These are phyloP conservation scores for Yamadazyma pseudoaaseri DNA, from an alignment of 1,139 yeast genomes.

Conservation along the genomic window DNA sequence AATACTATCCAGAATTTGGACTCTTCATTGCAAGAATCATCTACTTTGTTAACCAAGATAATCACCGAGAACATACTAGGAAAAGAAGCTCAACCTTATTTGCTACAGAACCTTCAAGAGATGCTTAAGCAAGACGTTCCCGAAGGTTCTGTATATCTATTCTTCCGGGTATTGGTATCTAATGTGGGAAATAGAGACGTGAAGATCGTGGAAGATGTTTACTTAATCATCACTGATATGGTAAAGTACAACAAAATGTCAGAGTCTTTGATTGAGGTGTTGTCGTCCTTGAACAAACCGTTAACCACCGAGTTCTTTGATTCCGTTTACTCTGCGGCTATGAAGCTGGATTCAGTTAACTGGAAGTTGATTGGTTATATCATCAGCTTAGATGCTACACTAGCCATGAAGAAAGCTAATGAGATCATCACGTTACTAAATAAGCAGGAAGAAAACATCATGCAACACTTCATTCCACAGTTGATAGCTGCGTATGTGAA, in stretches of 20 bases:
- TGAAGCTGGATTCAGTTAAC: constrained; percentile 21
- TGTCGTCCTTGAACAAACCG: constrained; percentile 44
- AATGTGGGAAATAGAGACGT: constrained; percentile 26
- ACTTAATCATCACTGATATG: constrained; percentile 28
- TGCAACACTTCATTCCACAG: constrained; percentile 29
- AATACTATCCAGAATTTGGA: constrained; percentile 13
- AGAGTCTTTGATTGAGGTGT: constrained; percentile 35
- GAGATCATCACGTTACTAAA: constrained; percentile 21
- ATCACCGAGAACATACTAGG: constrained; percentile 19
- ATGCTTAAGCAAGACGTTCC: constrained; percentile 15
- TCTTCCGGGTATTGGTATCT: constrained; percentile 27
- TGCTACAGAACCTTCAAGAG: constrained; percentile 21
- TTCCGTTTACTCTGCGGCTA: constrained; percentile 29
- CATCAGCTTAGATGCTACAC: constrained; percentile 49
- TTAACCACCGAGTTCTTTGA: constrained; percentile 48
- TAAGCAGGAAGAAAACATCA: constrained; percentile 8
- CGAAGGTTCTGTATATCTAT: constrained; percentile 16
- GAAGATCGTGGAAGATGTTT: constrained; percentile 43
- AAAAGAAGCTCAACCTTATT: constrained; percentile 14
- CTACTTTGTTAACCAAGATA: constrained; percentile 9
- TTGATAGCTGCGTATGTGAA: constrained; percentile 49
- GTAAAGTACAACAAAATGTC: constrained; percentile 31
- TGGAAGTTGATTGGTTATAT: constrained; percentile 49
- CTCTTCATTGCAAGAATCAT: constrained; percentile 2
- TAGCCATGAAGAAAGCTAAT: constrained; percentile 42